Evolutionary conservation across 2,329 filamentous ascomycete genomes (phyloP), one percentile per base, ranked within the genome.

Genomic region (Arthrobotrys sphaeroides): DNA sequence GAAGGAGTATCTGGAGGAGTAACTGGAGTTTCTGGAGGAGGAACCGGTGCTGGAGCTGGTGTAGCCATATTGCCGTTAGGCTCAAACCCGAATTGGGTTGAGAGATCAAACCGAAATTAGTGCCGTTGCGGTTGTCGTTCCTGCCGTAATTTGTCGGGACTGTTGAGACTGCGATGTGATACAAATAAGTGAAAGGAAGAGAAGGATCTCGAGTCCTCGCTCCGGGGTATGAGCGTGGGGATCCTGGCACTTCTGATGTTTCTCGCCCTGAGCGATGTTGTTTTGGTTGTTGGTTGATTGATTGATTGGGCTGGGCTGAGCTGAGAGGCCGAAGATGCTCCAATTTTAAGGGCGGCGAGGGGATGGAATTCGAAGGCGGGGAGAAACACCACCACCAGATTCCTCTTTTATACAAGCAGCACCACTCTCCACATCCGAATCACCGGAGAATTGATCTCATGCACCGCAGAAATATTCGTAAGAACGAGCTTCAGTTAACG

Each of bases 1-100:
- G 72, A 75, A 26, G 72, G 72, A 69, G 64, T 69, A 33, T 75
- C 64, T 7, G 72, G 72, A 69, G 72, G 72, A 57, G 72, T 75
- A 36, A 33, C 72, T 69, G 72, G 72, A 42, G 72, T 69, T 60
- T 66, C 45, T 57, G 55, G 45, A 43, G 45, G 36, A 24, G 68
- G 51, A 36, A 36, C 22, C 24, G 59, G 43, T 24, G 49, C 47
- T 45, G 59, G 59, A 49, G 22, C 42, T 73, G 68, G 53, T 45
- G 61, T 69, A 49, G 38, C 72, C 72, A 75, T 75, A 20, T 75
- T 75, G 64, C 24, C 57, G 57, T 24, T 59, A 18, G 53, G 28
- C 40, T 55, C 33, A 53, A 47, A 68, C 61, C 64, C 72, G 51
- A 26, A 57, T 51, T 74, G 70, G 70, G 70, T 51, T 61, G 68